These are phyloP conservation scores for Chlamydomonas sphaeroides DNA, from an alignment of 139 green algal genomes.

Conservation along the genomic window DNA sequence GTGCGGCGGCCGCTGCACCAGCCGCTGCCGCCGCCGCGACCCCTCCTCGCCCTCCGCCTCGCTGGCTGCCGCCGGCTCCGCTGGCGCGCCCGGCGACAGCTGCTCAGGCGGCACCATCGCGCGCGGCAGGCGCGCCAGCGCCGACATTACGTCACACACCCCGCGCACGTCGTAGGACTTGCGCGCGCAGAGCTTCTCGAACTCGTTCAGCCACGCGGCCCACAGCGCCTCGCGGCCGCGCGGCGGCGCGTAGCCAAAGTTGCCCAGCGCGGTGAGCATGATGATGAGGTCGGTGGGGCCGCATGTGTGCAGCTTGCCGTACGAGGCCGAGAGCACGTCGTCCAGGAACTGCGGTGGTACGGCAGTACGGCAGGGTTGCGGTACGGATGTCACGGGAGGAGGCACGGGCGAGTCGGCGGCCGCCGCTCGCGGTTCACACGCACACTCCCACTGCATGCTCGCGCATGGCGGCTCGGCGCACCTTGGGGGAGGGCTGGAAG, in stretches of 20 bases:
- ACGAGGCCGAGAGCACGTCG: conserved; percentile 31
- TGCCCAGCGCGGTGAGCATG: conserved; percentile 33
- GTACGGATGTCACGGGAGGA: no score
- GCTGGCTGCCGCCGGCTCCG: no score
- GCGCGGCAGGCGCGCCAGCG: conserved; percentile 35
- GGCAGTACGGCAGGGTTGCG: no score
- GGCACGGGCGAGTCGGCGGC: no score
- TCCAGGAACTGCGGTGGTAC: conserved; percentile 48
- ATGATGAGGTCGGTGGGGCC: conserved; percentile 30
- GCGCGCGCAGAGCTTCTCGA: conserved; percentile 15
- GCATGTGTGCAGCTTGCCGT: conserved; percentile 43
- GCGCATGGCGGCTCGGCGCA: not conserved
- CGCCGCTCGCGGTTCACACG: no score
- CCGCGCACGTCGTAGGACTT: conserved; percentile 32
- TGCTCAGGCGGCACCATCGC: no score
- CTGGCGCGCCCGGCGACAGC: not conserved
- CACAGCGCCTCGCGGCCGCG: not conserved
- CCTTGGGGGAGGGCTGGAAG: not conserved
- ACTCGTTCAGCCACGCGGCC: conserved; percentile 37
- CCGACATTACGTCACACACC: conserved; percentile 36
- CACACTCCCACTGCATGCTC: no score
- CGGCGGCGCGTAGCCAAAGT: conserved; percentile 31
- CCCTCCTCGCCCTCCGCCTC: no score
- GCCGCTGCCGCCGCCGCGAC: no score
- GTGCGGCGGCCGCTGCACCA: conserved; percentile 1